Evolutionary conservation across 306 rosid species (phyloP).

Genomic region (Adenanthera pavonina): DNA sequence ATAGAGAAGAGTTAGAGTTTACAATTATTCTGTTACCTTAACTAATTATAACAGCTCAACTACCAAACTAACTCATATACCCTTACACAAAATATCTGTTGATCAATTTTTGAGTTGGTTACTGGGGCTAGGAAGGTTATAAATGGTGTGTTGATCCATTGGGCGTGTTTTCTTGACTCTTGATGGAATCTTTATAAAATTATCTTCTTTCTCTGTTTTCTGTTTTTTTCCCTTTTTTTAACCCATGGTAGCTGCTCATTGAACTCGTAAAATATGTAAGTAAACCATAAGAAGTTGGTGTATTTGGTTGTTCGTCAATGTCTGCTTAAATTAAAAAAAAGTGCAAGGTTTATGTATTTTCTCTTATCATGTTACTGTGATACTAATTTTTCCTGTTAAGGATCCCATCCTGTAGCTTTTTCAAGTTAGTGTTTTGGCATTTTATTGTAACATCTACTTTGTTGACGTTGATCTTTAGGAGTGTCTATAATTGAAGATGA

Average conservation of each 20-base stretch:
- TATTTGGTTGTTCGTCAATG: constrained; percentile 3
- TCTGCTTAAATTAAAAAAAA: neutral
- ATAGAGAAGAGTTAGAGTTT: too few relatives aligned
- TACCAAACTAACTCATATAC: too few relatives aligned
- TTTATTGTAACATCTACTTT: constrained; percentile 44
- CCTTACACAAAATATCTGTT: neutral
- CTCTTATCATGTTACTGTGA: neutral
- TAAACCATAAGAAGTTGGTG: neutral
- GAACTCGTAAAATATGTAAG: neutral
- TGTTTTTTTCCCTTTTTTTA: neutral
- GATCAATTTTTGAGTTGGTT: neutral
- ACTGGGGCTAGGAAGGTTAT: too few relatives aligned
- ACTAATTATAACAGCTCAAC: too few relatives aligned
- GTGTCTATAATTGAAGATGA: constrained; percentile 79
- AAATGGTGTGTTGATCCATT: neutral
- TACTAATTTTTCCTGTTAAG: neutral
- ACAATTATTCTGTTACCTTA: too few relatives aligned
- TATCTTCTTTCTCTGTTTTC: neutral
- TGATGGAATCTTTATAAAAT: neutral
- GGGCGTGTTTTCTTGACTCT: neutral
- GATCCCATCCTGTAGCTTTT: constrained; percentile 28
- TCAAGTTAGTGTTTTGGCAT: neutral
- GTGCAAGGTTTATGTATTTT: constrained; percentile 4
- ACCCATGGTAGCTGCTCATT: neutral
- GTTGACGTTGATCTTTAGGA: constrained; percentile 57